Base-by-base conservation (phyloP, 208 protist species). In the Entamoeba moshkovskii region DNA sequence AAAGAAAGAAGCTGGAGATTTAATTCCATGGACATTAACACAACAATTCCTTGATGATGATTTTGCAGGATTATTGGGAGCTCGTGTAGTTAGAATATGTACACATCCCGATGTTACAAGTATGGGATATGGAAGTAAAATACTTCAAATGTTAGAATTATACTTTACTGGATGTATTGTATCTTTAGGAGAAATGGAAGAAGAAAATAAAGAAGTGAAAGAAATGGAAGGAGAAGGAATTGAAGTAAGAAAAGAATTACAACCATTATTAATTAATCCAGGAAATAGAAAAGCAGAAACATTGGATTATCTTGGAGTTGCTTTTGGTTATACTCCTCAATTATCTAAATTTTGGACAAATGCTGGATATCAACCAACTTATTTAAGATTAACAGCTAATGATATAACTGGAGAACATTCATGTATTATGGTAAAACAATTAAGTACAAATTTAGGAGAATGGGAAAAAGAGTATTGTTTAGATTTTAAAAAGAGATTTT, bases 381-480 rank as follows among this genome's bases (percentile, higher is more conserved):
- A 99, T 95, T 94, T 99, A 85, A 96, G 98, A 5, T 97, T 98
- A 94, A 49, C 25, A 25, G 6, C n/a, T 22, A 99, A 99, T 95
- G 98, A 99, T 93, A 95, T 99, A 38, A 99, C 99, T 18, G 98
- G 99, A 5, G 99, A 99, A 97, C 98, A 99, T 96, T 98, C 98
- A 66, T 98, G 97, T 93, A 98, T 99, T 66, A 99, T 99, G 98
- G 94, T 99, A 3, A 93, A 59, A 93, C 46, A 25, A 59, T 44
- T 93, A 22, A 48, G 46, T 59, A 44, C 29, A 33, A 46, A 13
- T 38, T 29, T 44, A 18, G 92, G 48, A 15, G 47, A 59, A 18
- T 93, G 45, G 46, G 16, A 44, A 29, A 13, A 49, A 45, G 15
- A n/a, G 13, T 59, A 59, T 59, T 52, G 25, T 13, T 2, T 33